These are phyloP conservation scores for Trapa incisa DNA, from an alignment of 345 rosid species.

Conservation along the genomic window DNA sequence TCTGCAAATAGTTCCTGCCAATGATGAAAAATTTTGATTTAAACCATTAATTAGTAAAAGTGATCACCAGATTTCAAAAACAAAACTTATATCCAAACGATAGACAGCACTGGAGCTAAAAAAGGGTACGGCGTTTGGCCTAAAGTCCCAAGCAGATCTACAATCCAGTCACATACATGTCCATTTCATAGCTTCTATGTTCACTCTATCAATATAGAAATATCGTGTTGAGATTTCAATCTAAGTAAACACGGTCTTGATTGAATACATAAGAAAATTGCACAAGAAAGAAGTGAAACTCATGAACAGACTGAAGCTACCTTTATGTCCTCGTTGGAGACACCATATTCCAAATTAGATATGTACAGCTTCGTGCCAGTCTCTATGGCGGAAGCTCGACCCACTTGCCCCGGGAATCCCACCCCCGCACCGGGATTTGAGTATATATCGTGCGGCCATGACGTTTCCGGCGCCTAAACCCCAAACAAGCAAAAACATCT, in stretches of 20 bases:
- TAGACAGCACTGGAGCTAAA: too few species aligned
- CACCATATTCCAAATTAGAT: constrained; percentile 86
- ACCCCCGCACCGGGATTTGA: constrained; percentile 23
- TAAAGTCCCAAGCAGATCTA: too few species aligned
- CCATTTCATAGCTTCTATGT: too few species aligned
- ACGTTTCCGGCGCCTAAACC: constrained; percentile 73
- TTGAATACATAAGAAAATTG: not conserved
- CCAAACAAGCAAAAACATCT: constrained; percentile 11
- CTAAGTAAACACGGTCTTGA: not conserved
- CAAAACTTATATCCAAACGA: not conserved
- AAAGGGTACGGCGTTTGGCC: too few species aligned
- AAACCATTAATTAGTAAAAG: not conserved
- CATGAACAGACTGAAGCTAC: constrained; percentile 13
- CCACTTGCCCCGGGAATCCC: constrained; percentile 23
- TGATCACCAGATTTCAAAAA: not conserved
- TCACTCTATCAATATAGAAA: not conserved
- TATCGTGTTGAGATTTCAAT: not conserved
- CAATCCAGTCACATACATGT: too few species aligned
- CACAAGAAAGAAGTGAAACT: not conserved
- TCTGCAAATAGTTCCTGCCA: constrained; percentile 74
- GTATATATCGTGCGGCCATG: constrained; percentile 90
- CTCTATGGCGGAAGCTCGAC: constrained; percentile 53
- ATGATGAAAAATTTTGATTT: not conserved
- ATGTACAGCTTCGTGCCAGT: constrained; percentile 94
- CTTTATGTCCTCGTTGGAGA: constrained; percentile 91